Conservation (phyloP, 371 early-diverging fungal genomes). For the Mucor piriformis region DNA sequence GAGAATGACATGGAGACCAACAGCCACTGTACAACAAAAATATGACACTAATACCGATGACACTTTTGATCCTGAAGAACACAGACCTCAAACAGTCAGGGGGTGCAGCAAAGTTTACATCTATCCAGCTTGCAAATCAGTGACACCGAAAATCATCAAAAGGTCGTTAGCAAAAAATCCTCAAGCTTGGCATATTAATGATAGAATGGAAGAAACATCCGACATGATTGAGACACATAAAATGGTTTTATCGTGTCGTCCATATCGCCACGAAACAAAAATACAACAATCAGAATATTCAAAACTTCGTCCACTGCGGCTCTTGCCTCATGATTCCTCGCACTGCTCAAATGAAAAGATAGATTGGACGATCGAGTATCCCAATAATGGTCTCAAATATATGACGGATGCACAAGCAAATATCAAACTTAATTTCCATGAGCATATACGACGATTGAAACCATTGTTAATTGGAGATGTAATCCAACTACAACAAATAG, state of each 20-base stretch:
- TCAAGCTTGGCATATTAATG: slow-evolving; percentile 8
- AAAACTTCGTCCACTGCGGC: background rate
- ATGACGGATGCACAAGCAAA: slow-evolving; percentile 18
- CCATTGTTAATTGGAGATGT: slow-evolving; percentile 36
- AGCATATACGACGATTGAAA: slow-evolving; percentile 33
- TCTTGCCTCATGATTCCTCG: background rate
- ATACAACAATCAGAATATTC: slow-evolving; percentile 5
- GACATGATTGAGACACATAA: slow-evolving; percentile 14
- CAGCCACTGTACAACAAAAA: background rate
- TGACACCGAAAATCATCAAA: background rate
- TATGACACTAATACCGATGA: background rate
- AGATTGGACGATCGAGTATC: slow-evolving; percentile 55
- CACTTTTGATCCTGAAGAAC: background rate
- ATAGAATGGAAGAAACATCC: background rate
- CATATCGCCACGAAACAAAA: slow-evolving; percentile 4
- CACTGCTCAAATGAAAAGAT: slow-evolving; percentile 1
- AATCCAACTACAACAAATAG: slow-evolving; percentile 39
- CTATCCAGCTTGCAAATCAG: slow-evolving; percentile 33
- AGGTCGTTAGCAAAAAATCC: background rate
- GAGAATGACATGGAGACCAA: slow-evolving; percentile 23
- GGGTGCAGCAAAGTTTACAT: slow-evolving; percentile 38
- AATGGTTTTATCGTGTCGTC: slow-evolving; percentile 21
- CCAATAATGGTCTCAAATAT: slow-evolving; percentile 61
- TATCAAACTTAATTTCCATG: slow-evolving; percentile 36
- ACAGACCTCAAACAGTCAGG: slow-evolving; percentile 14